Base-by-base conservation (phyloP, 805 yeast genomes). In the Maudiozyma turicensis region DNA sequence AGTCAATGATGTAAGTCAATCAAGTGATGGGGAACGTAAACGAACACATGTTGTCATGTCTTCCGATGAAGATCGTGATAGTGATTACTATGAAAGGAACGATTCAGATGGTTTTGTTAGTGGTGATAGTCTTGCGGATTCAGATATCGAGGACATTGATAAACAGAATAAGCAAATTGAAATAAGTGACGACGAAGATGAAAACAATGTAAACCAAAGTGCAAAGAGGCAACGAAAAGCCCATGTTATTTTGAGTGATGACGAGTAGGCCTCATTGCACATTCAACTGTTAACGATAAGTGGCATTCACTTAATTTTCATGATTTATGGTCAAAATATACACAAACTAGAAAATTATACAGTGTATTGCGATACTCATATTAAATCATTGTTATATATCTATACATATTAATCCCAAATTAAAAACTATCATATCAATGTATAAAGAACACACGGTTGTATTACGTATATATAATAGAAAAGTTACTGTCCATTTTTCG, bases 151-250 rank as follows among this genome's bases (percentile, higher is more conserved):
- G 13, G 38, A 15, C 14, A 6, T 35, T 35, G 8, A 11, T 5
- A 72, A 28, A 53, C 58, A 7, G 63, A 64, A 31, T 66, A 67
- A 28, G 68, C 58, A 6, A 9, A 35, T 35, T 13, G 38, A 35
- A 3, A 5, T 35, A 13, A 35, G 38, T 35, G 38, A 35, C 5
- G 38, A 35, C n/a, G 45, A 34, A 8, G 48, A 48, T n/a, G 47
- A 45, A 7, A 71, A 66, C 5, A 72, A 69, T 31, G 72, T 68
- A 15, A 72, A 66, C 20, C 51, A 48, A 28, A 50, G 50, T 11
- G 41, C 43, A 37, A 50, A 49, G 14, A 50, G 58, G 15, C 56
- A 57, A 9, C 58, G 55, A 48, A 50, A 60, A 30, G 52, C 48
- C 38, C 54, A 46, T 35, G 59, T 62, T 8, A 50, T 60, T 9